Base-by-base conservation (phyloP, 2,329 filamentous ascomycete genomes). In the Talaromyces pinophilus region DNA sequence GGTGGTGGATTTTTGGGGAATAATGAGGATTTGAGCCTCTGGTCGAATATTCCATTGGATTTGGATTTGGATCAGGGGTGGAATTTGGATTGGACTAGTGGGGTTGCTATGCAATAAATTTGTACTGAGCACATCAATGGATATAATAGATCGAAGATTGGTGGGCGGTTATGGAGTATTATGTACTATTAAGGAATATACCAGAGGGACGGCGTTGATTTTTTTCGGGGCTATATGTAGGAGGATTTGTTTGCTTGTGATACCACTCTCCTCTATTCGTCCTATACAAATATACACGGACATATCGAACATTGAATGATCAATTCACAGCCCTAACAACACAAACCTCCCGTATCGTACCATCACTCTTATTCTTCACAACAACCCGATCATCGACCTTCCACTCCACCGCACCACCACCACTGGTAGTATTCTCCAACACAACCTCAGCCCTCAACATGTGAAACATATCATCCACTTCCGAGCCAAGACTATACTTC, bases 31-130 rank as follows among this genome's bases (percentile, higher is more conserved):
- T 68, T 72, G 44, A 72, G 71, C 5, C 69, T 72, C 35, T 75
- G 74, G 70, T 69, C 72, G 7, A 72, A 71, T 62, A 67, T 71
- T 11, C 70, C 69, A 62, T 59, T 76, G 42, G 75, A 77, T 63
- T 67, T 78, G 13, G 76, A 77, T 62, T 70, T 80, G 33, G 78
- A 79, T 65, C 76, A 79, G 63, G 78, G 78, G 22, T 80, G 77
- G 78, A 73, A 76, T 65, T 61, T 77, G 63, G 76, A 79, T 67
- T 80, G 78, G 78, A 30, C 30, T 25, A 57, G 33, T 57, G 54
- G n/a, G n/a, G 54, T 11, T 22, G 33, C 8, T 25, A 57, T 57
- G 17, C 33, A 57, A 15, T 57, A 54, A 6, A 38, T 55, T 19
- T 19, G 19, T 19, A 19, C 17, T 19, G 22, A 25, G 22, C 3